These are phyloP conservation scores for Pseudodiploospora longispora DNA, from an alignment of 2,329 filamentous ascomycete species.

Conservation along the genomic window DNA sequence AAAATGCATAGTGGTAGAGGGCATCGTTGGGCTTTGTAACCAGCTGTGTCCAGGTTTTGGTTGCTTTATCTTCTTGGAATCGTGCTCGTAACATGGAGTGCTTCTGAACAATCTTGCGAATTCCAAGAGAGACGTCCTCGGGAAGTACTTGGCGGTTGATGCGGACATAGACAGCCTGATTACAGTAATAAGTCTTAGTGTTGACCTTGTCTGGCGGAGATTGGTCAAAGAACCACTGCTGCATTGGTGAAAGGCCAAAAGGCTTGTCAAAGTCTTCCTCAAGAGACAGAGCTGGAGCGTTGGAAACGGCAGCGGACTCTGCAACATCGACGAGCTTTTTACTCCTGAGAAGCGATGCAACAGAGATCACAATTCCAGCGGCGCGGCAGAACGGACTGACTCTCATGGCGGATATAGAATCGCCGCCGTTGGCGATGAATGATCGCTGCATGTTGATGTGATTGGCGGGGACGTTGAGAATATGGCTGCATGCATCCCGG, in stretches of 20 bases:
- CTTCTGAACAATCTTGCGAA: constrained; percentile 1
- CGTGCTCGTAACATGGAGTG: constrained; percentile 9
- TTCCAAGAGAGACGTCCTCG: neutral
- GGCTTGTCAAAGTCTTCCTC: neutral
- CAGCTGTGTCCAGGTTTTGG: neutral
- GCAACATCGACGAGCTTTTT: no score
- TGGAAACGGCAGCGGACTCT: no score
- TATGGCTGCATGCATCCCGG: constrained; percentile 4
- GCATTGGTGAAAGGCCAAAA: neutral
- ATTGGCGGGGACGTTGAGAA: constrained; percentile 3
- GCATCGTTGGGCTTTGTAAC: constrained; percentile 1
- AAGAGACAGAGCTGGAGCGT: constrained; percentile 7
- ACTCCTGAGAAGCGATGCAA: no score
- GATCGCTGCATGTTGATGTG: constrained; percentile 6
- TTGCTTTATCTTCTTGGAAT: constrained; percentile 1
- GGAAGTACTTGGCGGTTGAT: no score
- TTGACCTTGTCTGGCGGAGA: neutral
- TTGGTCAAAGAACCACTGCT: neutral
- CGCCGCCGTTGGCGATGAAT: constrained; percentile 8
- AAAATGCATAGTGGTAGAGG: constrained; percentile 1
- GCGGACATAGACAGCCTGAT: neutral
- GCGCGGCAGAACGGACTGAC: no score
- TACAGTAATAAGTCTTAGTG: neutral
- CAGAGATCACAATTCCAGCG: no score
- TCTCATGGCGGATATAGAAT: constrained; percentile 9